Conservation (phyloP, 2,329 filamentous ascomycete species). For the Colletotrichum somersetense region DNA sequence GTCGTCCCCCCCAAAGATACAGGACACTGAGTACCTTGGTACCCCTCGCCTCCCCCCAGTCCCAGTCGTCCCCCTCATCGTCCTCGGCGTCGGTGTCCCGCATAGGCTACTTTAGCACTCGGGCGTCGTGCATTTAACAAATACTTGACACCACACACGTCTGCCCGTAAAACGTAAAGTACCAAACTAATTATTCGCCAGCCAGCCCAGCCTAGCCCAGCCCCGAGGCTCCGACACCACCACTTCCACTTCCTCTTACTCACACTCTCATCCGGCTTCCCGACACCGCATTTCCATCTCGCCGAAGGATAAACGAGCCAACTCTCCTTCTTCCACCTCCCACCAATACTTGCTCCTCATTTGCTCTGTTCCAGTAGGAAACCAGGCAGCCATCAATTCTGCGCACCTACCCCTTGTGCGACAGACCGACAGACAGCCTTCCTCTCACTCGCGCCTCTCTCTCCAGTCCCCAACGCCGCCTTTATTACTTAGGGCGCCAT, state of each 20-base stretch:
- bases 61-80: constrained; percentile 12
- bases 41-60: constrained; percentile 13
- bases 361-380: constrained; percentile 2
- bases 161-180: constrained; percentile 26
- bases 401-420: constrained; percentile 17
- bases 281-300: constrained; percentile 36
- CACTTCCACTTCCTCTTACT: constrained; percentile 18
- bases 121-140: constrained; percentile 13
- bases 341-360: constrained; percentile 12
- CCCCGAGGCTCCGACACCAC: constrained; percentile 32
- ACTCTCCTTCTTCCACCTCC: constrained; percentile 13
- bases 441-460: background rate
- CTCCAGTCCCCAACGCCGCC: constrained; percentile 9
- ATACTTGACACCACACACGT: constrained; percentile 16
- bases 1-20: background rate
- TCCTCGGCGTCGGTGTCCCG: constrained; percentile 31
- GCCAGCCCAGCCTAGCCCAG: constrained; percentile 29
- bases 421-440: constrained; percentile 10
- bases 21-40: constrained; percentile 20
- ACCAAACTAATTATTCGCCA: constrained; percentile 39
- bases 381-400: constrained; percentile 19
- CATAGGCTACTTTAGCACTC: constrained; percentile 31
- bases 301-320: constrained; percentile 28
- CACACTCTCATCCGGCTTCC: constrained; percentile 29
- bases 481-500: constrained; percentile 18